Evolutionary conservation across 495 filamentous ascomycete species (phyloP).

Genomic region (Penicillium crystallinum): DNA sequence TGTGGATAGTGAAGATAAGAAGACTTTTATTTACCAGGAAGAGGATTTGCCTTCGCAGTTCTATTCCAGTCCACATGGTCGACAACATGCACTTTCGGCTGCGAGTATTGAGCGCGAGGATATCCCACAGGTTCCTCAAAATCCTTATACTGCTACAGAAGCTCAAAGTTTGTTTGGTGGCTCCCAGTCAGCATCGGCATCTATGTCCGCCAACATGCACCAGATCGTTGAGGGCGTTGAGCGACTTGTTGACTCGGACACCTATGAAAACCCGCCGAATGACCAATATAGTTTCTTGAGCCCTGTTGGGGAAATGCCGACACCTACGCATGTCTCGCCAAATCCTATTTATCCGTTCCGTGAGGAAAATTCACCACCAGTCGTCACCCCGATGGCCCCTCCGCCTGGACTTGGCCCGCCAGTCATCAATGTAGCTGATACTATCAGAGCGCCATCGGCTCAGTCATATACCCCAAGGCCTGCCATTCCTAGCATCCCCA

Average conservation of each 20-base stretch:
- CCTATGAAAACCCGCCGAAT: slow-evolving; percentile 39
- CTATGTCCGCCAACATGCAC: slow-evolving; percentile 49
- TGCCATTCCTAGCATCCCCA: slow-evolving; percentile 35
- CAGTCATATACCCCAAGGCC: slow-evolving; percentile 35
- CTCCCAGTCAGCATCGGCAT: slow-evolving; percentile 44
- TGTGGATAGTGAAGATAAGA: slow-evolving; percentile 43
- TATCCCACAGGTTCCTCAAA: slow-evolving; percentile 31
- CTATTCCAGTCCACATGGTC: slow-evolving; percentile 39
- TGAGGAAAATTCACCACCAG: slow-evolving; percentile 19
- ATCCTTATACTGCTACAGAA: slow-evolving; percentile 29
- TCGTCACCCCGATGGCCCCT: slow-evolving; percentile 31
- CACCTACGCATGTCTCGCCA: slow-evolving; percentile 22
- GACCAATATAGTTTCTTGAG: slow-evolving; percentile 24
- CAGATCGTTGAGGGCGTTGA: slow-evolving; percentile 58
- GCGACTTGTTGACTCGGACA: slow-evolving; percentile 55
- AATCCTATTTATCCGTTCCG: slow-evolving; percentile 21
- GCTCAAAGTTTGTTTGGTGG: slow-evolving; percentile 35
- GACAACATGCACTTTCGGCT: slow-evolving; percentile 33
- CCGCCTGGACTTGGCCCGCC: slow-evolving; percentile 35
- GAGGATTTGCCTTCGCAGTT: slow-evolving; percentile 49
- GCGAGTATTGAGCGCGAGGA: slow-evolving; percentile 43
- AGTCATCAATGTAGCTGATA: slow-evolving; percentile 15
- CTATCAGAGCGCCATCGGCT: slow-evolving; percentile 24
- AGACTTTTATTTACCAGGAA: slow-evolving; percentile 53
- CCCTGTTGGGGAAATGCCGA: slow-evolving; percentile 22